Evolutionary conservation across 1,284 basidiomycete species (phyloP).

Genomic region (Trichosporon sp.): DNA sequence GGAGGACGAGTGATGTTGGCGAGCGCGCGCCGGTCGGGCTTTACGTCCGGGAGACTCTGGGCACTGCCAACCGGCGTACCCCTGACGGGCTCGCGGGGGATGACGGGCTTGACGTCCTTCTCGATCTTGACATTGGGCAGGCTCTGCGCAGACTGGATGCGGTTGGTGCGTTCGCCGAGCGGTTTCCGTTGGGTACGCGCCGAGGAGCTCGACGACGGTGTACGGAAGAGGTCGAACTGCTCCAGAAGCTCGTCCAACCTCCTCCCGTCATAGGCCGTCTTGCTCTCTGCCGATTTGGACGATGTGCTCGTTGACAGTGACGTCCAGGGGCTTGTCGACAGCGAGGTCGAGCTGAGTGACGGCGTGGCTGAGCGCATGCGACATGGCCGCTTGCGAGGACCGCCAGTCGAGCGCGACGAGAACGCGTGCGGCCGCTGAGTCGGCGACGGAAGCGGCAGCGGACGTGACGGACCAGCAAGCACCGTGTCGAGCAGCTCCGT

Average conservation of each 20-base stretch:
- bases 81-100: not conserved
- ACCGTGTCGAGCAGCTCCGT: conserved; percentile 24
- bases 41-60: not conserved
- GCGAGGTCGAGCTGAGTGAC: not conserved
- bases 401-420: not conserved
- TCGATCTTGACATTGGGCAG: not conserved
- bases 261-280: not conserved
- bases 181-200: not conserved
- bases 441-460: conserved; percentile 25
- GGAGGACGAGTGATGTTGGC: not conserved
- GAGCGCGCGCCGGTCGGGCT: not conserved
- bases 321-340: not conserved
- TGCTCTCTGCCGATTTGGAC: not conserved
- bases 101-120: not conserved
- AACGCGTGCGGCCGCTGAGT: conserved; percentile 27
- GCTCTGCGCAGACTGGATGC: not conserved
- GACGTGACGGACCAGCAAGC: conserved; percentile 3
- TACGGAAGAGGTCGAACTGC: conserved; percentile 3
- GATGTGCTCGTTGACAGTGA: not conserved
- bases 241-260: conserved; percentile 14
- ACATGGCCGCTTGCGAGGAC: conserved; percentile 22
- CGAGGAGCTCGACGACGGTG: not conserved
- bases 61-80: not conserved
- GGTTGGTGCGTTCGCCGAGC: conserved; percentile 3
- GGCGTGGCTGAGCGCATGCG: not conserved